Percentiles rank a stretch among this genome's conserved stretches.
Conservation (phyloP, 495 filamentous ascomycete genomes). For the Cudoniella acicularis region DNA sequence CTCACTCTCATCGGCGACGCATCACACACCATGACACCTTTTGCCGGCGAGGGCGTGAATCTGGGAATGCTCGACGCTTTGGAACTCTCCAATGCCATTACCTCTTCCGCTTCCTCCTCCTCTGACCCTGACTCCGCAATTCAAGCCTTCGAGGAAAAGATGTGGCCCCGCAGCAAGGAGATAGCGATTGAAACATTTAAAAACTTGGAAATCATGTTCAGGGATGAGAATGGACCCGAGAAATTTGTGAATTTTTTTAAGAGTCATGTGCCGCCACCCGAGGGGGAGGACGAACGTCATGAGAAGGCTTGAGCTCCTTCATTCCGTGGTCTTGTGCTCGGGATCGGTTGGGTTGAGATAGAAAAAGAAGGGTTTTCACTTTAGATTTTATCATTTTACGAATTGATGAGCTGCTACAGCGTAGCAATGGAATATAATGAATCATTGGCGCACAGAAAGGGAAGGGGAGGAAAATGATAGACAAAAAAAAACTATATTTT, state of each 20-base stretch:
- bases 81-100: slow-evolving; percentile 41
- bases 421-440: no score
- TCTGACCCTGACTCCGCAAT: slow-evolving; percentile 10
- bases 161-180: slow-evolving; percentile 20
- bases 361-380: no score
- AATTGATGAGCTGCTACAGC: no score
- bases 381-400: no score
- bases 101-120: no score
- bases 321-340: no score
- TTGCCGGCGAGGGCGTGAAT: slow-evolving; percentile 60
- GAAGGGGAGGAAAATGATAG: no score
- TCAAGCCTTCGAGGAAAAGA: slow-evolving; percentile 22
- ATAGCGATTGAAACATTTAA: slow-evolving; percentile 6
- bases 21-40: slow-evolving; percentile 60
- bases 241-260: slow-evolving; percentile 16
- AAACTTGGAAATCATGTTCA: slow-evolving; percentile 17
- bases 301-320: no score
- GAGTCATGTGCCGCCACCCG: slow-evolving; percentile 5
- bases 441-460: no score
- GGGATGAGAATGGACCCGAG: slow-evolving; percentile 4
- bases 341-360: no score
- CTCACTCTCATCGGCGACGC: slow-evolving; percentile 60
- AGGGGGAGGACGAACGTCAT: no score
- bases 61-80: slow-evolving; percentile 53
- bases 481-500: no score